Percentiles rank a stretch among this genome's conserved stretches.
phyloP scores from a whole-genome alignment of 1,284 basidiomycete genomes.

The Pyrrhoderma lamaoense region DNA sequence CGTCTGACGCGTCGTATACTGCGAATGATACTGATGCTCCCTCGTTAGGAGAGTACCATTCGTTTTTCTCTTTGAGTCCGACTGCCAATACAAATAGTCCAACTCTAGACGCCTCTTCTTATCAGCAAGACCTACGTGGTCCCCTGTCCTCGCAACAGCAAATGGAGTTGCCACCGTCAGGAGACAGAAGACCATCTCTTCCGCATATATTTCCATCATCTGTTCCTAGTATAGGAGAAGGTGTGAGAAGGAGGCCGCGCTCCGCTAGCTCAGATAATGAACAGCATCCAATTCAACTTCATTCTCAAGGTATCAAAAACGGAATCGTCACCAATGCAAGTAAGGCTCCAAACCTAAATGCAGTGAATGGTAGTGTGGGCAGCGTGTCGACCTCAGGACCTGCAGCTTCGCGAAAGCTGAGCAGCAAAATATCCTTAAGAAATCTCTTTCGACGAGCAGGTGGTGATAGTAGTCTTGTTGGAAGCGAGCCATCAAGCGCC shows the following conservation, averaged over 20 bases:
- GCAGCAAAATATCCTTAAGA: constrained; percentile 15
- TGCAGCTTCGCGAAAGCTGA: constrained; percentile 6
- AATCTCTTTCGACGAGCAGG: constrained; percentile 13
- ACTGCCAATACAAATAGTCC: background rate
- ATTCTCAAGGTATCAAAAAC: background rate
- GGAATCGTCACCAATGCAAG: background rate
- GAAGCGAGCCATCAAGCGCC: constrained; percentile 5
- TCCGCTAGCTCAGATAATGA: constrained; percentile 15
- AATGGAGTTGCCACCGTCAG: constrained; percentile 3
- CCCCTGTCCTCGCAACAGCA: too few species aligned
- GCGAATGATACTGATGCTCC: too few species aligned
- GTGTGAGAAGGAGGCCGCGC: constrained; percentile 10
- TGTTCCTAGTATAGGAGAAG: background rate
- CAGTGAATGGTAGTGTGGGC: background rate
- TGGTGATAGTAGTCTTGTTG: background rate
- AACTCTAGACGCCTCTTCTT: background rate
- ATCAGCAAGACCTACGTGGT: too few species aligned
- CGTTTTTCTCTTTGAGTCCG: background rate
- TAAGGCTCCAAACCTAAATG: background rate
- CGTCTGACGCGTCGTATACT: too few species aligned
- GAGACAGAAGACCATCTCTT: constrained; percentile 11
- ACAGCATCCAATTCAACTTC: background rate
- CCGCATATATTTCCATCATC: constrained; percentile 15
- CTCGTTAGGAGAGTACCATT: constrained; percentile 6
- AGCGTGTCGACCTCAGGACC: background rate